Evolutionary conservation across 192 early-diverging fungal species (phyloP).

Genomic region (Rhizophagus prolifer): DNA sequence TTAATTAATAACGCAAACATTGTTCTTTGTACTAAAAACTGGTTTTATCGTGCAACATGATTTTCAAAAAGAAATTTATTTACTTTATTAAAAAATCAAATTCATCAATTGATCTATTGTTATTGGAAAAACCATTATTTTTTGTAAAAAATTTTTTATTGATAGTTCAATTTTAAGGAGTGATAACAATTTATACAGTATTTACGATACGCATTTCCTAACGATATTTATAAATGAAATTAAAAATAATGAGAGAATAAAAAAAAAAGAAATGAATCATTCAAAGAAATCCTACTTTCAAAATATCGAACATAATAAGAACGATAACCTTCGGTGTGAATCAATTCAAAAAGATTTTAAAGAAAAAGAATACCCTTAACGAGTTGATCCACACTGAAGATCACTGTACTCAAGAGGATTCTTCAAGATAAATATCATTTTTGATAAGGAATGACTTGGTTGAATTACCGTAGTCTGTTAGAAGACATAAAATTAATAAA

Average conservation of each 20-base stretch:
- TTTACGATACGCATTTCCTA: too few relatives aligned
- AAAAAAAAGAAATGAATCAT: background rate
- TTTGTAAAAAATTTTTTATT: too few relatives aligned
- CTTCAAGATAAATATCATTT: background rate
- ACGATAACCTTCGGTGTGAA: slow-evolving; percentile 33
- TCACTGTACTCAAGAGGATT: slow-evolving; percentile 24
- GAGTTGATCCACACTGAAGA: slow-evolving; percentile 32
- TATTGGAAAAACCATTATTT: too few relatives aligned
- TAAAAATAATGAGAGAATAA: background rate
- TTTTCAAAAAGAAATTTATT: too few relatives aligned
- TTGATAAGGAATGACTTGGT: background rate
- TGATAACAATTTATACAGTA: too few relatives aligned
- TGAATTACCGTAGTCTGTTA: background rate
- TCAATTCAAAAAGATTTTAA: slow-evolving; percentile 22
- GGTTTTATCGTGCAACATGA: too few relatives aligned
- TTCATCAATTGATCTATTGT: too few relatives aligned
- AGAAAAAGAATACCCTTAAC: background rate
- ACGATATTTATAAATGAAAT: background rate
- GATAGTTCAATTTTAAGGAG: too few relatives aligned
- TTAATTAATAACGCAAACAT: too few relatives aligned
- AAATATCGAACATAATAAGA: background rate
- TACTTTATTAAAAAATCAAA: too few relatives aligned
- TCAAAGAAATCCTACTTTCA: background rate
- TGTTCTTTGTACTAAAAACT: too few relatives aligned
- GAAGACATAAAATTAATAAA: background rate